phyloP scores from a whole-genome alignment of 257 asterid species.

The Phtheirospermum japonicum region DNA sequence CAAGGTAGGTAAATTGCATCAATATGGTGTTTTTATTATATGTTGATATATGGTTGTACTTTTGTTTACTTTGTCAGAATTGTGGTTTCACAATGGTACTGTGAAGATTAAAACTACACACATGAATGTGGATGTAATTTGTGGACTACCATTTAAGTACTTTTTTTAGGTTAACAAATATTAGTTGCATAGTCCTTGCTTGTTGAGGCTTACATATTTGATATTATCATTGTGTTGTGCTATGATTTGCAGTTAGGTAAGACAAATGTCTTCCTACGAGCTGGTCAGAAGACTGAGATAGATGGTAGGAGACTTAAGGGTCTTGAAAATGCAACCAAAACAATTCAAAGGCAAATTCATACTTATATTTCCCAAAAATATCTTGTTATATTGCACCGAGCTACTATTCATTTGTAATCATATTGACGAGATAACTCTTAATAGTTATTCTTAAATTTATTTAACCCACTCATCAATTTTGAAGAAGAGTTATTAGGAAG shows the following conservation, averaged over 20 bases:
- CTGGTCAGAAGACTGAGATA: conserved; percentile 99
- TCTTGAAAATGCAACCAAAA: conserved; percentile 95
- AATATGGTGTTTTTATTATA: conserved; percentile 5
- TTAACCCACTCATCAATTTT: too few species aligned
- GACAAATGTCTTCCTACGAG: conserved; percentile 93
- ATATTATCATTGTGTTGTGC: conserved; percentile 26
- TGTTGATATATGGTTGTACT: conserved; percentile 6
- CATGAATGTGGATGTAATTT: conserved; percentile 15
- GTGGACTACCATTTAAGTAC: conserved; percentile 13
- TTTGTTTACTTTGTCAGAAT: conserved; percentile 15
- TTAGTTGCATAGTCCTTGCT: background rate
- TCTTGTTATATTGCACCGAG: conserved; percentile 63
- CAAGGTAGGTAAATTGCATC: conserved; percentile 49
- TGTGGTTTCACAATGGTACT: background rate
- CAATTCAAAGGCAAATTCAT: conserved; percentile 89
- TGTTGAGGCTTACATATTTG: background rate
- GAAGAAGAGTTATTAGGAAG: too few species aligned
- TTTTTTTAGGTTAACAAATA: conserved; percentile 2
- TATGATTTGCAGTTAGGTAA: conserved; percentile 77
- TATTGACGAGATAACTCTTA: conserved; percentile 89
- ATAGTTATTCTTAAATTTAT: conserved; percentile 3
- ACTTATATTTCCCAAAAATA: conserved; percentile 88
- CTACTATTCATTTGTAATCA: conserved; percentile 86
- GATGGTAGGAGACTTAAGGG: conserved; percentile 96
- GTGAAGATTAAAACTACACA: conserved; percentile 9